Evolutionary conservation across 2,329 filamentous ascomycete species (phyloP), one percentile per base, ranked within the genome.

Genomic region (Colletotrichum scovillei): DNA sequence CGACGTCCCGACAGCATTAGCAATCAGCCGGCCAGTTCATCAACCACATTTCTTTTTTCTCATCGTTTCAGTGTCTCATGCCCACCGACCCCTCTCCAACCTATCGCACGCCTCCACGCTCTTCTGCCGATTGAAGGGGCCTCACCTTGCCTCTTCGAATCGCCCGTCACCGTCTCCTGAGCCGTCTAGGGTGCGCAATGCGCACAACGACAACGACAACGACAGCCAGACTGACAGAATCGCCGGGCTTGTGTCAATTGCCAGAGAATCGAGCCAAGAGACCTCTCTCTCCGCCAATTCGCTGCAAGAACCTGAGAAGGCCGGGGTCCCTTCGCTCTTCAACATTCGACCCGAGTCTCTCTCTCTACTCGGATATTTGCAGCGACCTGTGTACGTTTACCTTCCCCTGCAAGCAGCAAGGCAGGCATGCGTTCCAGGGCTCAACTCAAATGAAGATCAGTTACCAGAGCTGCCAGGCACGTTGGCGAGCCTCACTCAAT

Each of bases 361-460:
- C 1, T 26, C 24, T 32, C 3, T 16, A 28, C 55, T 32, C 26
- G 26, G 38, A n/a, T 24, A 22, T 26, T 28, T 24, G 53, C 22
- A 63, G 24, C 46, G 19, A 63, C 28, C 19, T 65, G 16, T 32
- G 26, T 26, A 22, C 49, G 49, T 32, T 3, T n/a, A 49, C 19
- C 26, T 28, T 56, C 35, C 24, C 52, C 59, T 24, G 22, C 16
- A 42, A 30, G 52, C 16, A 65, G 42, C 16, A 16, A 24, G 32
- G 24, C 56, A 38, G 42, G 46, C 49, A 59, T 28, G 32, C 28
- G 56, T 49, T 32, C 9, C 66, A 62, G 57, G 28, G 57, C 26
- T 32, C 49, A 53, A 60, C 35, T 46, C 46, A 53, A 55, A 64
- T 69, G 58, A 53, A 38, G 69, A 63, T 69, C 53, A 72, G 52